A percentile compares a stretch with the other conserved stretches of the same genome.
These are phyloP conservation scores for thale cress (Arabidopsis thaliana) DNA, from an alignment of 345 rosid genomes.

Conservation along the genomic window DNA sequence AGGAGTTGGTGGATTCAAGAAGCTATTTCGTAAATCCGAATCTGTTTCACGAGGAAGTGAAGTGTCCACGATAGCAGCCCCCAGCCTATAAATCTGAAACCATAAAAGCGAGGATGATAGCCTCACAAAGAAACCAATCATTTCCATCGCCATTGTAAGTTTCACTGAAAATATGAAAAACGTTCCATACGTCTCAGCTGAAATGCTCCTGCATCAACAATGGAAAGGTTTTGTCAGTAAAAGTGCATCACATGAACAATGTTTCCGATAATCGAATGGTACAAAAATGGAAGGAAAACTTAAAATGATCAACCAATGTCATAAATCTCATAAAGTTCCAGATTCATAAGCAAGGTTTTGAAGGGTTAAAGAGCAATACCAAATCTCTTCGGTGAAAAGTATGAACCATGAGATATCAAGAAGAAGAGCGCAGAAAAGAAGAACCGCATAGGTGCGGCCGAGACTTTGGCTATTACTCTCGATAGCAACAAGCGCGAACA, in stretches of 20 bases:
- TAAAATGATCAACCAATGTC: slow-evolving; percentile 1
- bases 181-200: slow-evolving; percentile 56
- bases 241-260: not conserved
- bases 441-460: slow-evolving; percentile 80
- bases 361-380: slow-evolving; percentile 48
- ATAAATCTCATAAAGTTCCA: not conserved
- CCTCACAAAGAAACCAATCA: slow-evolving; percentile 79
- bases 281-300: not conserved
- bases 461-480: slow-evolving; percentile 86
- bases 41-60: slow-evolving; percentile 61
- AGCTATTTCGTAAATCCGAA: slow-evolving; percentile 74
- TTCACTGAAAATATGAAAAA: slow-evolving; percentile 75
- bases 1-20: slow-evolving; percentile 74
- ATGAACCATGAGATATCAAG: slow-evolving; percentile 77
- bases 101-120: slow-evolving; percentile 81
- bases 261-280: not conserved
- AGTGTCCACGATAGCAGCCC: slow-evolving; percentile 59
- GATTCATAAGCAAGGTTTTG: not conserved
- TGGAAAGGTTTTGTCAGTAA: not conserved
- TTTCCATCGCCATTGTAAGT: slow-evolving; percentile 83
- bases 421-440: slow-evolving; percentile 69
- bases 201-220: slow-evolving; percentile 61
- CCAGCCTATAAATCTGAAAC: slow-evolving; percentile 94
- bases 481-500: slow-evolving; percentile 87
- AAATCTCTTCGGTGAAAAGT: slow-evolving; percentile 67